These are phyloP conservation scores for Elsinoe fawcettii DNA, from an alignment of 2,329 filamentous ascomycete species.

Conservation along the genomic window DNA sequence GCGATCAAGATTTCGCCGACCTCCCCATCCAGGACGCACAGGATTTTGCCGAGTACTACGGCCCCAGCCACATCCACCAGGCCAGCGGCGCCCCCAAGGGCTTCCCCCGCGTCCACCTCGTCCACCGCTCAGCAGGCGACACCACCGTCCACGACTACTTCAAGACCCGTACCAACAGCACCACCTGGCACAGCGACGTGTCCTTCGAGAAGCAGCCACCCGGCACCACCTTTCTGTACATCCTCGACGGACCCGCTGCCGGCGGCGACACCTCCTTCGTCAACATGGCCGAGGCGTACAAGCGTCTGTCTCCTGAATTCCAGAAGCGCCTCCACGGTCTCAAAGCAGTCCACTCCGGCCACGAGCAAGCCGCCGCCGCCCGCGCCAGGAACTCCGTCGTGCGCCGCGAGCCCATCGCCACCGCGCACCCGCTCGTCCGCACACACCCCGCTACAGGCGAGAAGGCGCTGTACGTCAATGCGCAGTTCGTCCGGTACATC, in stretches of 20 bases:
- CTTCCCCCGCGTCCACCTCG: slow-evolving; percentile 67
- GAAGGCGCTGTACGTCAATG: slow-evolving; percentile 76
- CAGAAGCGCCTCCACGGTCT: slow-evolving; percentile 72
- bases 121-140: slow-evolving; percentile 63
- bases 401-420: slow-evolving; percentile 65
- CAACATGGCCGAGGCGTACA: slow-evolving; percentile 73
- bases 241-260: slow-evolving; percentile 70
- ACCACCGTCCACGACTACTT: slow-evolving; percentile 56
- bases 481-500: slow-evolving; percentile 75
- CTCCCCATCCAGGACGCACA: slow-evolving; percentile 63
- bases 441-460: slow-evolving; percentile 76
- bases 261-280: slow-evolving; percentile 82
- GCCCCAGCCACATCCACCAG: slow-evolving; percentile 73
- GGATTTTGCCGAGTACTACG: slow-evolving; percentile 66
- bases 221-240: slow-evolving; percentile 81
- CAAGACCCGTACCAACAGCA: slow-evolving; percentile 63
- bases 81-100: slow-evolving; percentile 67
- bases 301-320: slow-evolving; percentile 70
- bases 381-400: slow-evolving; percentile 60
- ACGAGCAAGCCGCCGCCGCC: slow-evolving; percentile 67
- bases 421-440: slow-evolving; percentile 67
- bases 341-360: slow-evolving; percentile 70
- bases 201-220: slow-evolving; percentile 84
- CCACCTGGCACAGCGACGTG: slow-evolving; percentile 85
- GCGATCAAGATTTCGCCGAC: slow-evolving; percentile 59